phyloP scores from a whole-genome alignment of 2,329 filamentous ascomycete species.

The Arthrinium phaeospermum region DNA sequence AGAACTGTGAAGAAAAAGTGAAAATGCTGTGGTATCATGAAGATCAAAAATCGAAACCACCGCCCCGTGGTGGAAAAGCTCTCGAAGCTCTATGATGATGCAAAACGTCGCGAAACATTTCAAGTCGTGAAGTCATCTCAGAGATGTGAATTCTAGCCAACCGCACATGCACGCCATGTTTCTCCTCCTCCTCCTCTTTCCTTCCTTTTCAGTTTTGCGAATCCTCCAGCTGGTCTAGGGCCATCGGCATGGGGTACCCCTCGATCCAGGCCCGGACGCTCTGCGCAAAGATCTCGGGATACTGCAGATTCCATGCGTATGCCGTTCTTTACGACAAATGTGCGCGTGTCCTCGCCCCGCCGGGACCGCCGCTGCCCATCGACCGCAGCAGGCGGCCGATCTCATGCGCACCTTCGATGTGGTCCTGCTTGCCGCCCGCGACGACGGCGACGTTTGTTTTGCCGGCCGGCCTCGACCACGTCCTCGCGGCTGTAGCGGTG shows the following conservation, averaged over 20 bases:
- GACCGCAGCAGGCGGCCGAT: constrained; percentile 35
- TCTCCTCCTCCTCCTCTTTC: not conserved
- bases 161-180: not conserved
- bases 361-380: constrained; percentile 30
- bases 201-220: not conserved
- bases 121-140: constrained; percentile 1
- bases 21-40: constrained; percentile 5
- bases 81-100: not conserved
- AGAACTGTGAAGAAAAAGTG: not conserved
- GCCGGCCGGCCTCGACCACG: constrained; percentile 34
- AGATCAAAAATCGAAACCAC: not conserved
- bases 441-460: constrained; percentile 37
- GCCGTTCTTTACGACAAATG: constrained; percentile 42
- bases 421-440: constrained; percentile 41
- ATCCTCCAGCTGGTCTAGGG: constrained; percentile 24
- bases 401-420: constrained; percentile 37
- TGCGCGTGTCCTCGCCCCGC: constrained; percentile 35
- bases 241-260: constrained; percentile 34
- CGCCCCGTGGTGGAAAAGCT: not conserved
- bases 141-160: not conserved
- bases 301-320: constrained; percentile 47
- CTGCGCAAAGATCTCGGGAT: constrained; percentile 45
- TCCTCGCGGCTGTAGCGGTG: constrained; percentile 33
- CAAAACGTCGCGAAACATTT: not conserved
- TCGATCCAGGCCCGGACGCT: constrained; percentile 45